A percentile compares a stretch with the other conserved stretches of the same genome.
phyloP scores from a whole-genome alignment of 495 filamentous ascomycete species.

The Tuber umbilicatum region DNA sequence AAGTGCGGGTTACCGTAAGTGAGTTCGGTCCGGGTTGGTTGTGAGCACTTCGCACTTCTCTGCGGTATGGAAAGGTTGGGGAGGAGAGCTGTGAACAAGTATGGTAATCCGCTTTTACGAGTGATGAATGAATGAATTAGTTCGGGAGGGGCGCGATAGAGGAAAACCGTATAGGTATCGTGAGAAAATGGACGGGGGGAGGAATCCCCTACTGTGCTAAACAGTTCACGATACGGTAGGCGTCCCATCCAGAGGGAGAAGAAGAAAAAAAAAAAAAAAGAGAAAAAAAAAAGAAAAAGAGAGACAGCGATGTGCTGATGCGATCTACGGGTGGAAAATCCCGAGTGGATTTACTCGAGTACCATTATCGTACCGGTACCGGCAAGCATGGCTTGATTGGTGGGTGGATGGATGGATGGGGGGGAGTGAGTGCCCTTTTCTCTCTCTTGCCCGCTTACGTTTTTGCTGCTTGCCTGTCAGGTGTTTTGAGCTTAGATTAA shows the following conservation, averaged over 20 bases:
- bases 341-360: neutral
- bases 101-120: too few species aligned
- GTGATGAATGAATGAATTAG: neutral
- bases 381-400: neutral
- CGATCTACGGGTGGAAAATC: conserved; percentile 1
- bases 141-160: neutral
- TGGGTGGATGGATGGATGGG: neutral
- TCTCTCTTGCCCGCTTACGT: neutral
- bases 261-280: neutral
- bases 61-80: neutral
- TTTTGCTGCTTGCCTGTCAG: neutral
- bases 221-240: neutral
- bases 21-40: neutral
- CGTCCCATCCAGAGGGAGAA: neutral
- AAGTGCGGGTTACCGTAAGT: neutral
- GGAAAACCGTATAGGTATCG: neutral
- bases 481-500: neutral
- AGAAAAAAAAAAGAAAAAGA: neutral
- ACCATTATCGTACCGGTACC: neutral
- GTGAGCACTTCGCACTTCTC: neutral
- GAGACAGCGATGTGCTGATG: neutral
- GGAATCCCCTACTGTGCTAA: neutral
- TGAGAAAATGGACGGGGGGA: neutral
- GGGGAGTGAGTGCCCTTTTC: neutral
- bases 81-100: neutral